phyloP scores from a whole-genome alignment of 23 red algal genomes.

The Gracilaria domingensis region DNA sequence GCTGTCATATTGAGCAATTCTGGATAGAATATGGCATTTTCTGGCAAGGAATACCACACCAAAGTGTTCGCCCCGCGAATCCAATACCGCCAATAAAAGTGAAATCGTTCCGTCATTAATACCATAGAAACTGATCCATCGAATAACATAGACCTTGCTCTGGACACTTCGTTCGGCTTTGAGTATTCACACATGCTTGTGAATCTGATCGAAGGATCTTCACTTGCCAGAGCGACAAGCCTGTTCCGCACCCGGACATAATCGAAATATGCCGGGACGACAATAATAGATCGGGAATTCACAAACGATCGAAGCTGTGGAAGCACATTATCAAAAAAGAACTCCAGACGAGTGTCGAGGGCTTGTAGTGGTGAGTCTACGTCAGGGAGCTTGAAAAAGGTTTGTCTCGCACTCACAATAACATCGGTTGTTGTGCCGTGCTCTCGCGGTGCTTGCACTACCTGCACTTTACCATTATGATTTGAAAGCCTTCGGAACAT shows the following conservation, averaged over 20 bases:
- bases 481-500: constrained; percentile 44
- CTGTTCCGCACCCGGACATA: constrained; percentile 85
- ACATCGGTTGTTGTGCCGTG: constrained; percentile 56
- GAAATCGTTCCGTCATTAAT: constrained; percentile 85
- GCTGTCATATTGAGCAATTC: constrained; percentile 83
- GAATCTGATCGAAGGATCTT: constrained; percentile 54
- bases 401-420: constrained; percentile 45
- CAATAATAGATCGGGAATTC: constrained; percentile 48
- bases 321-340: constrained; percentile 54
- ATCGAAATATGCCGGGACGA: constrained; percentile 87
- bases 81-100: constrained; percentile 84
- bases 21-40: constrained; percentile 67
- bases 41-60: constrained; percentile 76
- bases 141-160: constrained; percentile 62
- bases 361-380: constrained; percentile 23
- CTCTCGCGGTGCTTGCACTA: constrained; percentile 21
- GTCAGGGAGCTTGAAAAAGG: constrained; percentile 63
- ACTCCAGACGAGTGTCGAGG: constrained; percentile 51
- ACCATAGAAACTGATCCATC: constrained; percentile 68
- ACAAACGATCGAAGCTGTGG: constrained; percentile 27
- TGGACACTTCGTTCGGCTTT: constrained; percentile 58
- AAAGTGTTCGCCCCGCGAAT: constrained; percentile 75
- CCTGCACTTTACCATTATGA: constrained; percentile 35
- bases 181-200: constrained; percentile 87
- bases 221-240: constrained; percentile 51